Evolutionary conservation across 148 eudicot species (phyloP), one percentile per base, ranked within the genome.

Genomic region (Arctostaphylos glauca): DNA sequence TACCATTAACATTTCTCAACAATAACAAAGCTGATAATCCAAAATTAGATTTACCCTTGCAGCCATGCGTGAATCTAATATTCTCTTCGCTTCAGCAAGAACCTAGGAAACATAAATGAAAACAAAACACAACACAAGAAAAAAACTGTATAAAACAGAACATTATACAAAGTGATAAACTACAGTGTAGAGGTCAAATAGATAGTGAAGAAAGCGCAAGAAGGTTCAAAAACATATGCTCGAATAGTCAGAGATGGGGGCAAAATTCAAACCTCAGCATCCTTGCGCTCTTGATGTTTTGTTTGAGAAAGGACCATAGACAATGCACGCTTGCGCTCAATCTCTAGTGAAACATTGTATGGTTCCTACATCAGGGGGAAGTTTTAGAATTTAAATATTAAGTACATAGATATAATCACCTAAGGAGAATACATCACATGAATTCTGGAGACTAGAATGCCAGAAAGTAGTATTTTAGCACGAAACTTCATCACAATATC

Each of bases 241-340:
- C 25, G 5, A 53, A 38, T 47, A 59, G 41, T 55, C 12, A 50
- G 52, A 79, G 81, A 83, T 14, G 23, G 76, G 85, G n/a, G 52
- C 52, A 71, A 83, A 72, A 78, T 62, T 83, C 81, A 86, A 54
- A 96, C 99, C 98, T 94, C 98, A 83, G 91, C 91, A 88, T 94
- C 99, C 88, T 88, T 96, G 89, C 94, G 97, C 86, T 96, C 99
- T 80, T 96, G 98, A 38, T 90, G 93, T 86, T 96, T 96, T 86
- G 98, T 90, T 79, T 92, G 98, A 83, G 98, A 96, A 79, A 96
- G 94, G 84, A 96, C 87, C 98, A 96, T 90, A 54, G 94, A 93
- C 84, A 94, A 84, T 49, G 97, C 94, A 84, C 97, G 95, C 82
- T 92, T 96, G 75, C 99, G 92, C 78, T 96, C 99, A 82, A 85